Percentiles rank a stretch among this genome's conserved stretches.
These are phyloP conservation scores for Hsuehochloa calcarea DNA, from an alignment of 176 grass and related monocot species.

Conservation along the genomic window DNA sequence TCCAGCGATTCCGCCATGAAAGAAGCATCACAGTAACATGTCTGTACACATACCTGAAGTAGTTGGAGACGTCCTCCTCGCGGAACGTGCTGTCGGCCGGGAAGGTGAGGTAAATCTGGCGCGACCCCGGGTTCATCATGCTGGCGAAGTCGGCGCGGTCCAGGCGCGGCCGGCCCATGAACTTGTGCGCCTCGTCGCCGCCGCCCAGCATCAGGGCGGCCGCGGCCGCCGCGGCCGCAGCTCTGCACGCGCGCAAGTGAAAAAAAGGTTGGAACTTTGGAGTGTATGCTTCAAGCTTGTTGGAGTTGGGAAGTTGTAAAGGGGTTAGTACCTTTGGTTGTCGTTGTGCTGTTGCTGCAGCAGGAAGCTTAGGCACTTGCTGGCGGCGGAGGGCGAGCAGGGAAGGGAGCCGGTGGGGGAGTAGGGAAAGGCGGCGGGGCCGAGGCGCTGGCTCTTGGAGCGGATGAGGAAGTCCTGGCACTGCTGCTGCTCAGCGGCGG, in stretches of 20 bases:
- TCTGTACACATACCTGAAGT: slow-evolving; percentile 65
- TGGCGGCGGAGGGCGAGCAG: slow-evolving; percentile 59
- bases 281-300: neutral
- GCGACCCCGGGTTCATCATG: slow-evolving; percentile 80
- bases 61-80: slow-evolving; percentile 97
- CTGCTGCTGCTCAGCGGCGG: slow-evolving; percentile 49
- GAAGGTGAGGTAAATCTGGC: slow-evolving; percentile 99
- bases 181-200: slow-evolving; percentile 77
- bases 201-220: slow-evolving; percentile 67
- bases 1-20: neutral
- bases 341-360: slow-evolving; percentile 74
- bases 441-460: slow-evolving; percentile 72
- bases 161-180: slow-evolving; percentile 62
- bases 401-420: slow-evolving; percentile 74
- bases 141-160: slow-evolving; percentile 59
- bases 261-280: slow-evolving; percentile 13
- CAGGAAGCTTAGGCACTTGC: slow-evolving; percentile 77
- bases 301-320: neutral
- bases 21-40: neutral
- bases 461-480: slow-evolving; percentile 71
- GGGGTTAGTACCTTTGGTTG: slow-evolving; percentile 58
- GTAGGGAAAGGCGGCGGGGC: slow-evolving; percentile 58
- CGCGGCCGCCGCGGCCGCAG: slow-evolving; percentile 38
- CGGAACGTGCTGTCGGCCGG: slow-evolving; percentile 96
- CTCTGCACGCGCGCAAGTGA: slow-evolving; percentile 28